Percentiles rank a stretch among this genome's conserved stretches.
Evolutionary conservation across 495 filamentous ascomycete genomes (phyloP).

Genomic region (Opeltia flavorubescens): DNA sequence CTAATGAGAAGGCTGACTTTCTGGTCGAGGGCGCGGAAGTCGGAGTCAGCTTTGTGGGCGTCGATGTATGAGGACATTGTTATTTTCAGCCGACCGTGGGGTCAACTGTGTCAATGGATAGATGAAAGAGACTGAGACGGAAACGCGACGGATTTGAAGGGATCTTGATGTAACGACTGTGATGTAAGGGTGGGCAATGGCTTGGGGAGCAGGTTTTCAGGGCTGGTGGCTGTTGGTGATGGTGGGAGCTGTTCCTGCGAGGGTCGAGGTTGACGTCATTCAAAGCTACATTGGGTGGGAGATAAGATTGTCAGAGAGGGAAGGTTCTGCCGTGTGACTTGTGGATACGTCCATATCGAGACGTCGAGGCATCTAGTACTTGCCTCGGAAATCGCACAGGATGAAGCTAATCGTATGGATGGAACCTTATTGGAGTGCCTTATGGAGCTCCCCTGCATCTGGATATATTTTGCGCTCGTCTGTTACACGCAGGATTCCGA

Average conservation of each 20-base stretch:
- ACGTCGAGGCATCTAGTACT: too few relatives aligned
- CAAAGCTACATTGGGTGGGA: too few relatives aligned
- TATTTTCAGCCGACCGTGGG: not conserved
- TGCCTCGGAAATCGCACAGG: too few relatives aligned
- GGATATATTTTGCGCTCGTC: too few relatives aligned
- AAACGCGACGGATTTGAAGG: not conserved
- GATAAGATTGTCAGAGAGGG: too few relatives aligned
- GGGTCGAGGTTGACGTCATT: not conserved
- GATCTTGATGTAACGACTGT: not conserved
- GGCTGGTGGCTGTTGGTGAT: not conserved
- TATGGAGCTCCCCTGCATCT: too few relatives aligned
- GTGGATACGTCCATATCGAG: too few relatives aligned
- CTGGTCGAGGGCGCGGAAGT: slow-evolving; percentile 2
- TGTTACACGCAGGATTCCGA: too few relatives aligned
- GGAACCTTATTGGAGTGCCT: too few relatives aligned
- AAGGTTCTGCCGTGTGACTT: too few relatives aligned
- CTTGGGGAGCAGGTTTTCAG: not conserved
- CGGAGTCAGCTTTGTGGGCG: not conserved
- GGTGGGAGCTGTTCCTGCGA: not conserved
- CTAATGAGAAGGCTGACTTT: not conserved
- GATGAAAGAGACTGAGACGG: not conserved
- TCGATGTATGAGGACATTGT: slow-evolving; percentile 1
- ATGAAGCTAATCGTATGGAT: too few relatives aligned
- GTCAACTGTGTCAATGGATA: not conserved
- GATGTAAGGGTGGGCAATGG: not conserved